phyloP scores from a whole-genome alignment of 2,329 filamentous ascomycete species.

The Aspergillus tanneri region DNA sequence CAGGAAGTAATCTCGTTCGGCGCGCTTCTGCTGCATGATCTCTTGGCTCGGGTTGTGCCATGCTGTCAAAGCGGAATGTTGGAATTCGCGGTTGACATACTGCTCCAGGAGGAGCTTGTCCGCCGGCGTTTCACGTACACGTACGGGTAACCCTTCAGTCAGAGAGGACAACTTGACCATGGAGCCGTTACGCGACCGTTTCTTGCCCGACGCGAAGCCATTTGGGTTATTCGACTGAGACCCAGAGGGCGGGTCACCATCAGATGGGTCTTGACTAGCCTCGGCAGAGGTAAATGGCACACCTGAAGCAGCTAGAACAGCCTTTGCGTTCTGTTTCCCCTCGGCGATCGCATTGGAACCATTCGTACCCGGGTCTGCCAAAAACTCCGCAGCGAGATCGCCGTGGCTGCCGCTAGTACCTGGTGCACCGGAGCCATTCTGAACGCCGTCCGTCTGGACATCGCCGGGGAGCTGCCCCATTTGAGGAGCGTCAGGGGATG shows the following conservation, averaged over 20 bases:
- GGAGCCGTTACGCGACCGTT: conserved; percentile 61
- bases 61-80: conserved; percentile 56
- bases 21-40: conserved; percentile 62
- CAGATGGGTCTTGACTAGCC: conserved; percentile 29
- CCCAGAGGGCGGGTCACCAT: conserved; percentile 26
- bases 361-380: conserved; percentile 27
- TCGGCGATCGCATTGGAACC: conserved; percentile 52
- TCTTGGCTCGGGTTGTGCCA: conserved; percentile 56
- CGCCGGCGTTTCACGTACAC: conserved; percentile 43
- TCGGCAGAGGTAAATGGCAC: conserved; percentile 30
- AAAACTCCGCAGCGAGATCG: conserved; percentile 23
- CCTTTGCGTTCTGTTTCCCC: conserved; percentile 61
- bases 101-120: conserved; percentile 59
- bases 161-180: conserved; percentile 47
- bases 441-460: conserved; percentile 22
- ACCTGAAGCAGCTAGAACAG: conserved; percentile 56
- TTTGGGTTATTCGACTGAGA: conserved; percentile 44
- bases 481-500: conserved; percentile 35
- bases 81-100: conserved; percentile 64
- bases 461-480: conserved; percentile 26
- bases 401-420: conserved; percentile 18
- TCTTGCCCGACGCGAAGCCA: conserved; percentile 53
- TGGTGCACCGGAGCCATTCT: conserved; percentile 29
- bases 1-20: conserved; percentile 70
- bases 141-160: conserved; percentile 30